Evolutionary conservation across 208 protist genomes (phyloP), one percentile per base, ranked within the genome.

Genomic region (Crithidia acanthocephali): DNA sequence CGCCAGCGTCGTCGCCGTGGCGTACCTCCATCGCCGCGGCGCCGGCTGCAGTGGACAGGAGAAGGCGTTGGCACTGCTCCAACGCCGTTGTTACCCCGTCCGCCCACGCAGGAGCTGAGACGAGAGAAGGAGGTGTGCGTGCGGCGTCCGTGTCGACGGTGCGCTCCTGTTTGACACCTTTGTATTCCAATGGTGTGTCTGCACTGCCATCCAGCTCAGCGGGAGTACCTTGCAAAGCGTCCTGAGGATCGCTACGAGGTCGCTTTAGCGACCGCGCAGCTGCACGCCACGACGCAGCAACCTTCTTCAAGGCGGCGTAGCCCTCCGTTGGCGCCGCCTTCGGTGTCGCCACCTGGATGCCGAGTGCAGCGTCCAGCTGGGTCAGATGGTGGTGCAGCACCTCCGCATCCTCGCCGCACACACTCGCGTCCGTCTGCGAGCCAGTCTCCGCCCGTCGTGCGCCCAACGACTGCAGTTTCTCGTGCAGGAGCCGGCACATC

Each of bases 291-390:
- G 72, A 37, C 11, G 50, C 27, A 3, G 53, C 37, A 13, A 78
- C 15, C 8, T 37, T 25, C 13, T 11, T 10, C 25, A 70, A 37
- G 3, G 37, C 35, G 18, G 1, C 32, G 20, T 11, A 33, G 15
- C 9, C 22, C 7, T 59, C 8, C 13, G 37, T n/a, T 42, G 44
- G 18, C 32, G 40, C 11, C 2, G 52, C n/a, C 25, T 18, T 23
- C 7, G 35, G 40, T 27, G 18, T 0, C 18, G 30, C 23, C 1
- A 35, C 45, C 22, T 15, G 51, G 40, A 78, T 60, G 15, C 72
- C 72, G 16, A 78, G 56, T 1, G 72, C 72, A 15, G 33, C 37
- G 40, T 78, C 58, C 65, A 78, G 44, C 25, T 66, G 37, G 0
- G 16, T 27, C 48, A 78, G 25, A 22, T 51, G 42, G 1, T 23